A percentile compares a stretch with the other conserved stretches of the same genome.
These are phyloP conservation scores for Rhizophagus prolifer DNA, from an alignment of 192 early-diverging fungal genomes.

Conservation along the genomic window DNA sequence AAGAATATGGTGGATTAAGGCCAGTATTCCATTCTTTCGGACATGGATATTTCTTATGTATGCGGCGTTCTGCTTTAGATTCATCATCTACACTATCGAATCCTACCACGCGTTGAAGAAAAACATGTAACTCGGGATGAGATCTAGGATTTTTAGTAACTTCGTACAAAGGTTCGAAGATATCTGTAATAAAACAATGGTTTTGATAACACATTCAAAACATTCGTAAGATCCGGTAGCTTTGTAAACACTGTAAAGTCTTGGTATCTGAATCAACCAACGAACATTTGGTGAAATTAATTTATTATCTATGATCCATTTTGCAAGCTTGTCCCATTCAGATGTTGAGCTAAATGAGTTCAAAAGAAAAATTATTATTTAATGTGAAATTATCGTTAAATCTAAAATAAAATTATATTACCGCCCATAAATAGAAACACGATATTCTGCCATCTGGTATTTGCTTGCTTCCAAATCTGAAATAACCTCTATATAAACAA, in stretches of 20 bases:
- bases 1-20: constrained; percentile 89
- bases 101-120: constrained; percentile 91
- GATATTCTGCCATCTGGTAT: constrained; percentile 94
- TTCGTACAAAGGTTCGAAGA: constrained; percentile 90
- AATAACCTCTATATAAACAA: constrained; percentile 65
- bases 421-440: constrained; percentile 91
- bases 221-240: constrained; percentile 54
- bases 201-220: constrained; percentile 78
- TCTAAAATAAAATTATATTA: constrained; percentile 38
- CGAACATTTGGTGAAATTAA: constrained; percentile 90
- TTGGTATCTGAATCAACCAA: constrained; percentile 92
- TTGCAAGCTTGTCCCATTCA: constrained; percentile 95
- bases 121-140: constrained; percentile 90
- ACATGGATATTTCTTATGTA: constrained; percentile 78
- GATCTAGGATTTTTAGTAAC: constrained; percentile 81
- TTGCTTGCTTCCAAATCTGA: constrained; percentile 89
- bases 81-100: constrained; percentile 97
- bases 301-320: constrained; percentile 90
- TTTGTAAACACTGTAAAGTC: constrained; percentile 89
- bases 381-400: background rate
- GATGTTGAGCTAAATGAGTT: constrained; percentile 12
- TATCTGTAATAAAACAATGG: constrained; percentile 44
- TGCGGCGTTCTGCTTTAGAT: constrained; percentile 80
- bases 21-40: constrained; percentile 57
- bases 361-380: background rate